Conservation (phyloP, 169 alveolate species). For the Eimeria nieschulzi region DNA sequence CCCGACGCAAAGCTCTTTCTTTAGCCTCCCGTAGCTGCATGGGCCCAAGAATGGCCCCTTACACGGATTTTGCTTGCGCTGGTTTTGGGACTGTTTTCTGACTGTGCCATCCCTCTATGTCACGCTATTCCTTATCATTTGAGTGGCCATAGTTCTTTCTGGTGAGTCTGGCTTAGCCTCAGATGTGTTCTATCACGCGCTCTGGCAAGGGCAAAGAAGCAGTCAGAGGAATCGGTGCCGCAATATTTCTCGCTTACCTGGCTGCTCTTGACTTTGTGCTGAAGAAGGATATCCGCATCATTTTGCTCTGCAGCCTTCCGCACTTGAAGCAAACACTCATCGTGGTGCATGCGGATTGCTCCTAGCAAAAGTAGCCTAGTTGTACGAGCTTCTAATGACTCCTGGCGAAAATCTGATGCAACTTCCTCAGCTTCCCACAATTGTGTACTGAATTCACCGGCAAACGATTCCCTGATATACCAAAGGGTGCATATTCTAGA, state of each 20-base stretch:
- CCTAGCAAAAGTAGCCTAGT: neutral
- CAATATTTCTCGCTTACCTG: neutral
- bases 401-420: neutral
- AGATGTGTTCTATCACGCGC: neutral
- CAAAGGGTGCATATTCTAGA: neutral
- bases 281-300: conserved; percentile 1
- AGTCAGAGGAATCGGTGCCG: neutral
- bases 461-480: neutral
- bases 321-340: neutral
- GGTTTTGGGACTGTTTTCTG: too few species aligned
- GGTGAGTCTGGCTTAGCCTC: neutral
- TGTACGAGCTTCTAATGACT: neutral
- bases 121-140: neutral
- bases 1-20: neutral
- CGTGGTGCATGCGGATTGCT: conserved; percentile 18
- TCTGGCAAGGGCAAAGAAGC: neutral
- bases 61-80: neutral
- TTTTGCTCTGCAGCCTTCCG: neutral
- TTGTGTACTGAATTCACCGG: neutral
- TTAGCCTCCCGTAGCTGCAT: conserved; percentile 8
- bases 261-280: neutral
- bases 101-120: neutral
- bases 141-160: neutral
- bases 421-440: neutral
- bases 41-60: neutral